A percentile compares a stretch with the other conserved stretches of the same genome.
These are phyloP conservation scores for Salix udensis DNA, from an alignment of 345 rosid species.

Conservation along the genomic window DNA sequence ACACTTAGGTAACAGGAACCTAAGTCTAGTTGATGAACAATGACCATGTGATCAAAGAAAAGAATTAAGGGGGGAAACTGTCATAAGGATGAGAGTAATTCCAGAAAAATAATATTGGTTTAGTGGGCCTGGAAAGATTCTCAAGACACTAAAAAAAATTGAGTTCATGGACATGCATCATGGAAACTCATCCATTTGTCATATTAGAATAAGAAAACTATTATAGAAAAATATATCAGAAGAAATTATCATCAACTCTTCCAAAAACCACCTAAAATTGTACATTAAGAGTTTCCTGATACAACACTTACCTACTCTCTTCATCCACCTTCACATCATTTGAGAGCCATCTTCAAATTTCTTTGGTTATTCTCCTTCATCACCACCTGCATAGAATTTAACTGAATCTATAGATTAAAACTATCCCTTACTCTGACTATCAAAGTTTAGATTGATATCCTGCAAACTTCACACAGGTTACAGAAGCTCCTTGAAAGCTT, in stretches of 20 bases:
- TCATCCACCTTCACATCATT: conserved; percentile 11
- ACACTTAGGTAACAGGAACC: not conserved
- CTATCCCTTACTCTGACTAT: not conserved
- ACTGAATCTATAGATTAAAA: conserved; percentile 9
- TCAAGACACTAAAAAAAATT: not conserved
- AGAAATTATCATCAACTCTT: conserved; percentile 12
- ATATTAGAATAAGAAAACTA: conserved; percentile 3
- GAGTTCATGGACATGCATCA: conserved; percentile 1
- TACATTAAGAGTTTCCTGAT: conserved; percentile 22
- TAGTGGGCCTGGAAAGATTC: not conserved
- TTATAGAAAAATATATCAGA: conserved; percentile 2
- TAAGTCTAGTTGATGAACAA: not conserved
- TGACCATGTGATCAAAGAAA: not conserved
- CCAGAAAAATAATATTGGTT: not conserved
- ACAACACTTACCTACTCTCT: conserved; percentile 16
- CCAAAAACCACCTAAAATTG: conserved; percentile 21
- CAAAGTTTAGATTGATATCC: conserved; percentile 7
- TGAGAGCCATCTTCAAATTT: conserved; percentile 10
- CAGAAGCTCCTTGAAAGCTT: conserved; percentile 17
- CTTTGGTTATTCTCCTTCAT: conserved; percentile 14
- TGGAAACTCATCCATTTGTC: conserved; percentile 13
- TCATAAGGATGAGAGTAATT: not conserved
- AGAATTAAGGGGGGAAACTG: not conserved
- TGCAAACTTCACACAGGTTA: not conserved
- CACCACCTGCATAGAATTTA: conserved; percentile 7